Conservation (phyloP, 768 basidiomycete genomes). For the Daedaleopsis nitida region DNA sequence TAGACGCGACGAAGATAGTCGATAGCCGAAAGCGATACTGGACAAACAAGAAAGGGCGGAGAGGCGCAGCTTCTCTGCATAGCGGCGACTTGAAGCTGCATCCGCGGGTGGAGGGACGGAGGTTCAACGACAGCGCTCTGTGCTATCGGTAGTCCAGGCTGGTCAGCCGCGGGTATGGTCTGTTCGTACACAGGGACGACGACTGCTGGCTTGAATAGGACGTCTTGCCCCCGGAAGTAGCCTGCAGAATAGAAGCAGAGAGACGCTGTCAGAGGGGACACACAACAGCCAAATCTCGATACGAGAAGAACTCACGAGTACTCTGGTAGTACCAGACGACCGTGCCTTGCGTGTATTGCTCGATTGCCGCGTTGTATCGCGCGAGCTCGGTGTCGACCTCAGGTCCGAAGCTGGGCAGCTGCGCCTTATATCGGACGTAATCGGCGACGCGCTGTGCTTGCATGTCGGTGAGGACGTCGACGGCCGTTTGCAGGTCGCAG, state of each 20-base stretch:
- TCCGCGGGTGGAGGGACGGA: no score
- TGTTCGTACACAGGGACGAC: conserved; percentile 9
- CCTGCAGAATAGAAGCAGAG: neutral
- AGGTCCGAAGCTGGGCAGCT: conserved; percentile 37
- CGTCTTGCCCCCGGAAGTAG: conserved; percentile 10
- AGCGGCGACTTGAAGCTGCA: no score
- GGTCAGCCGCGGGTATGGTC: neutral
- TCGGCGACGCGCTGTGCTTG: conserved; percentile 36
- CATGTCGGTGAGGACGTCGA: conserved; percentile 40
- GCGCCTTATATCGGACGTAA: conserved; percentile 33
- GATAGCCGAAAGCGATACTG: no score
- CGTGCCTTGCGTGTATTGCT: conserved; percentile 41
- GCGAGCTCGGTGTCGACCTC: conserved; percentile 37
- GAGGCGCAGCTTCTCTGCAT: no score
- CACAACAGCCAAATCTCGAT: neutral
- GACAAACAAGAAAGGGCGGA: no score
- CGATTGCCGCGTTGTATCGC: conserved; percentile 35
- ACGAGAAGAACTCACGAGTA: conserved; percentile 32
- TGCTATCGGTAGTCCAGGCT: no score
- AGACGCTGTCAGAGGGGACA: neutral
- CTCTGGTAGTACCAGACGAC: conserved; percentile 43
- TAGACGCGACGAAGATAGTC: no score
- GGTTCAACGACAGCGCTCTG: no score
- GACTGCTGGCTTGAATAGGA: neutral
- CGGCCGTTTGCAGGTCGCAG: conserved; percentile 36